Conservation (phyloP, 1,284 basidiomycete genomes). For the Porogramme epimiltina region DNA sequence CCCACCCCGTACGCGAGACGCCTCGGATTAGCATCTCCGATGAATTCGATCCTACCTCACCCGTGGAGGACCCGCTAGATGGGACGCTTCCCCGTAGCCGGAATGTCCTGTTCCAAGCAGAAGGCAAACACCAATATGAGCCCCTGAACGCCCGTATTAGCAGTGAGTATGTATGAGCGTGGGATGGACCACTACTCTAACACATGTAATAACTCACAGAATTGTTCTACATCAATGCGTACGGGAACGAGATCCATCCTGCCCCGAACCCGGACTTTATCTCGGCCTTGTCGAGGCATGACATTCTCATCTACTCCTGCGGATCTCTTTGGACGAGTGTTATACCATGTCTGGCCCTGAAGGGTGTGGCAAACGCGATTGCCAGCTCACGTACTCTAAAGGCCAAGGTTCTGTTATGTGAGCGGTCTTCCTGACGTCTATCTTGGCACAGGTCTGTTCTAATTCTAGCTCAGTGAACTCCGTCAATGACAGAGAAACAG, state of each 20-base stretch:
- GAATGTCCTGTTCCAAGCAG: constrained; percentile 72
- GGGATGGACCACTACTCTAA: background rate
- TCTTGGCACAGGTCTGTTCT: background rate
- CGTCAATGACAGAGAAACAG: constrained; percentile 89
- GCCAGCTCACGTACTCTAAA: constrained; percentile 72
- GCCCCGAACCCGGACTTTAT: constrained; percentile 85
- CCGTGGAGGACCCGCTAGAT: constrained; percentile 55
- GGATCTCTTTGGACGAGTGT: constrained; percentile 95
- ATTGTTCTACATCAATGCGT: constrained; percentile 92
- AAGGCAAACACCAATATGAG: constrained; percentile 54
- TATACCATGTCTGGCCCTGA: constrained; percentile 87
- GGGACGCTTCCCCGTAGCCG: constrained; percentile 43
- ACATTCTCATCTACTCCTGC: constrained; percentile 87
- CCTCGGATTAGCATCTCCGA: constrained; percentile 34
- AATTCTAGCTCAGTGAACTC: constrained; percentile 69
- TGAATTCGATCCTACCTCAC: constrained; percentile 25
- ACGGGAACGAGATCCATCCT: constrained; percentile 89
- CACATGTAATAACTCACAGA: constrained; percentile 50
- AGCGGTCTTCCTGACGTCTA: constrained; percentile 29
- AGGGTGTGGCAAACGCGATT: constrained; percentile 81
- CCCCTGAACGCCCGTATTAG: constrained; percentile 66
- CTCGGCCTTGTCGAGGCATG: constrained; percentile 60
- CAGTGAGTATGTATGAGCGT: constrained; percentile 45
- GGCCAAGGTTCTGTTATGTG: constrained; percentile 85
- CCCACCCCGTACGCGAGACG: constrained; percentile 72